Base-by-base conservation (phyloP, 352 stramenopile species). In the Pythium coloratum region DNA sequence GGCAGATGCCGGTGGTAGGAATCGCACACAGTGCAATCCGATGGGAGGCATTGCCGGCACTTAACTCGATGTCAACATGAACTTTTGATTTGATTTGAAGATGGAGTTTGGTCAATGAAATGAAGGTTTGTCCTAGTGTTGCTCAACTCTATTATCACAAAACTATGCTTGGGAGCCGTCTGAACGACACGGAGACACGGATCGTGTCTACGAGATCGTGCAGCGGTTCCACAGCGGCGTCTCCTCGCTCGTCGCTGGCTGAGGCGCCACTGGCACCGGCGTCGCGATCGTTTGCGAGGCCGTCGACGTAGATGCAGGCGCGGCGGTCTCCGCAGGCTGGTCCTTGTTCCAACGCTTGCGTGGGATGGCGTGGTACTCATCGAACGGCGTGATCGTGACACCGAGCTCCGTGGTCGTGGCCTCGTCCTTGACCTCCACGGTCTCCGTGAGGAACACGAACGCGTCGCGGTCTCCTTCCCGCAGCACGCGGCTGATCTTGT, bases 401-500 rank as follows among this genome's bases (percentile, higher is more conserved):
- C 75, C 82, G 8, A 77, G 36, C 26, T 76, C 61, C 2, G 59
- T 50, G 24, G 53, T 50, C 3, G 73, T 77, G 10, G 71, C 68
- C 33, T 79, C 70, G 33, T 80, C 73, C 64, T 80, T 74, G 26
- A 84, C 62, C 4, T 34, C 34, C 10, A 55, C 64, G 1, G 64
- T 33, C n/a, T 76, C 68, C 14, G 61, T 53, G 34, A 78, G 46
- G 49, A 78, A 73, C 26, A 78, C 72, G 42, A 76, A 92, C 55
- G 82, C 82, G 50, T 90, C 75, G 56, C 84, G 78, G 62, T 92
- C 81, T 26, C 66, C 75, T 58, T 90, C 78, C 51, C 81, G 80
- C 34, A 91, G 66, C 10, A 92, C 73, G 46, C 84, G 82, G 33
- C 80, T 79, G 46, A 93, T 79, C 66, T 90, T 89, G 33, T 77